A percentile compares a stretch with the other conserved stretches of the same genome.
phyloP scores from a whole-genome alignment of 2,329 filamentous ascomycete species.

The Magnaporthales sp. region DNA sequence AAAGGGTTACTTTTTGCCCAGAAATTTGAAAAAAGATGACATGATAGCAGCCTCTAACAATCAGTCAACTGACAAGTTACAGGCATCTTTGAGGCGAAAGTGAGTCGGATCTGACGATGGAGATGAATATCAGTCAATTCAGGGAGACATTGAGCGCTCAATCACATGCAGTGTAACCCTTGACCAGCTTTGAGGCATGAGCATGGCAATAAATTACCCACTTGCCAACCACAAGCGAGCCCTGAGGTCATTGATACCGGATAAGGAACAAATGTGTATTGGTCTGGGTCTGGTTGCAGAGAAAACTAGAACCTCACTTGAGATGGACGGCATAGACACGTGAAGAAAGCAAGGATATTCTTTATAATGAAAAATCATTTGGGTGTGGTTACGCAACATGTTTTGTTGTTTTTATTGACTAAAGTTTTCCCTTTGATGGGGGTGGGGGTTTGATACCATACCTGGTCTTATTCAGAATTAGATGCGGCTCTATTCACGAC shows the following conservation, averaged over 20 bases:
- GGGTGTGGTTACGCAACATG: neutral
- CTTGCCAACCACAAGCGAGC: neutral
- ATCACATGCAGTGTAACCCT: neutral
- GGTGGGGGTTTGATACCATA: neutral
- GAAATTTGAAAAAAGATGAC: neutral
- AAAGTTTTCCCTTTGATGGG: neutral
- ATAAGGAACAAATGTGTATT: neutral
- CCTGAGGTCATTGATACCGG: neutral
- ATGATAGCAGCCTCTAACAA: neutral
- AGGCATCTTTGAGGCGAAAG: neutral
- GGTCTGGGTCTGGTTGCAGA: neutral
- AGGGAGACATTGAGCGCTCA: neutral
- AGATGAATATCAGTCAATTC: neutral
- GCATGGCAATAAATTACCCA: neutral
- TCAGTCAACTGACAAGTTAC: neutral
- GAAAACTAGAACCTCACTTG: neutral
- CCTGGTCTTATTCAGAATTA: neutral
- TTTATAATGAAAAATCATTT: neutral
- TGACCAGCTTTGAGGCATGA: neutral
- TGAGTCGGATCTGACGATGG: neutral
- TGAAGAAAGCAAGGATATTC: neutral
- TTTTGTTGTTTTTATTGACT: neutral
- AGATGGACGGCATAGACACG: neutral
- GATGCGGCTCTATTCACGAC: neutral
- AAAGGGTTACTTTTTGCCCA: neutral